These are phyloP conservation scores for Trichoderma polysporum DNA, from an alignment of 2,329 filamentous ascomycete species.

Conservation along the genomic window DNA sequence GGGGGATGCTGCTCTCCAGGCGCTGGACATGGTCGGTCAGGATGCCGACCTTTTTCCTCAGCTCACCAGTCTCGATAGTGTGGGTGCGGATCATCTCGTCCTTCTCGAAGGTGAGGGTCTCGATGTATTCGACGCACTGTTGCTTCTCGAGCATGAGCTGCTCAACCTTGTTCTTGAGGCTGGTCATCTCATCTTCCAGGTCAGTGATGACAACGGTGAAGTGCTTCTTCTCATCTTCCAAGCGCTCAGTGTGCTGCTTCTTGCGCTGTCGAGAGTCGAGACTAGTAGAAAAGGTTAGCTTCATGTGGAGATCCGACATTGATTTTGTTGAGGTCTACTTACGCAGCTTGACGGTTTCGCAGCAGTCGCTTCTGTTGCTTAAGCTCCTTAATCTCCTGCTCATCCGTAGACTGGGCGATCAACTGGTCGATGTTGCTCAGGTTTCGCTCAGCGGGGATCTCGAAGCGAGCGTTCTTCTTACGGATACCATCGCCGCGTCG, in stretches of 20 bases:
- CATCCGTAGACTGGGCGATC: slow-evolving; percentile 83
- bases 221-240: slow-evolving; percentile 96
- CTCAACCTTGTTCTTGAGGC: slow-evolving; percentile 67
- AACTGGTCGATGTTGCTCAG: slow-evolving; percentile 92
- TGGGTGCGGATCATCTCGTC: slow-evolving; percentile 86
- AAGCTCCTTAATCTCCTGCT: slow-evolving; percentile 93
- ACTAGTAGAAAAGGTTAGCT: slow-evolving; percentile 44
- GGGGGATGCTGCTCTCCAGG: slow-evolving; percentile 60
- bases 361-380: slow-evolving; percentile 97
- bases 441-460: slow-evolving; percentile 91
- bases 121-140: slow-evolving; percentile 71
- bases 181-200: slow-evolving; percentile 74
- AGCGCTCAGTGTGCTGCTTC: slow-evolving; percentile 95
- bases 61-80: slow-evolving; percentile 84
- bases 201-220: slow-evolving; percentile 73
- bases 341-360: slow-evolving; percentile 96
- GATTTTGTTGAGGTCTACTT: slow-evolving; percentile 41
- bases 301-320: neutral
- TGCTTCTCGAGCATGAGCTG: slow-evolving; percentile 72
- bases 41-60: slow-evolving; percentile 88
- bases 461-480: slow-evolving; percentile 98
- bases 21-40: slow-evolving; percentile 71
- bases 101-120: slow-evolving; percentile 79
- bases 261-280: slow-evolving; percentile 96
- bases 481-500: slow-evolving; percentile 83